Evolutionary conservation across 2,329 filamentous ascomycete species (phyloP), one percentile per base, ranked within the genome.

Genomic region (Pleoardoris graminearum): DNA sequence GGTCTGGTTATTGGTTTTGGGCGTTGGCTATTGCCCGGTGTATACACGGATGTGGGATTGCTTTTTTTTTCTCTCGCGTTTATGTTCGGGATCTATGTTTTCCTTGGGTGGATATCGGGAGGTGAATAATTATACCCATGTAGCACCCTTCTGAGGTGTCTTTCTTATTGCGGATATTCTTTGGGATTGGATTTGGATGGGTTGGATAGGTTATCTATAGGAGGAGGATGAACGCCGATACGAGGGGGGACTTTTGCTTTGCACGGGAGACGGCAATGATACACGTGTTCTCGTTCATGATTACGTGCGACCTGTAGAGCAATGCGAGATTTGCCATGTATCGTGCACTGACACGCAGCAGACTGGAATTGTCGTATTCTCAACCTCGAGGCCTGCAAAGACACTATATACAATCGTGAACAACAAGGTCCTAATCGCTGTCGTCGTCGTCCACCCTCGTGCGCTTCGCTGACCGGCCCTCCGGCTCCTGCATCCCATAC

Each of bases 371-470:
- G n/a, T n/a, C n/a, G n/a, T n/a, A n/a, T n/a, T n/a, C n/a, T 30
- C 27, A 12, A 30, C 27, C 6, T 7, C 27, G 27, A 12, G 12
- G 7, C 27, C 7, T 30, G 27, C 27, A 6, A 30, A 12, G 12
- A 30, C 12, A 30, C 27, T 30, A 12, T 7, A 30, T 30, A 12
- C 27, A 30, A 30, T 30, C 7, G 7, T 12, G n/a, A 14, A 12
- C 35, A 37, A 4, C 21, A 21, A n/a, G 4, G 10, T 38, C 11
- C 63, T 53, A 71, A 50, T 73, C 69, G 45, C 72, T 74, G 51
- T 92, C 90, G 53, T 90, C 88, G 22, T 93, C 25, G 25, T n/a
- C 89, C 21, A 93, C 84, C 61, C 88, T 85, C 19, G 88, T 88
- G 64, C 89, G 84, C 79, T 96, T 97, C 44, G 82, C 67, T 19